Evolutionary conservation across 164 flowering plant species (phyloP), one percentile per base, ranked within the genome.

Genomic region (Brasenia schreberi): DNA sequence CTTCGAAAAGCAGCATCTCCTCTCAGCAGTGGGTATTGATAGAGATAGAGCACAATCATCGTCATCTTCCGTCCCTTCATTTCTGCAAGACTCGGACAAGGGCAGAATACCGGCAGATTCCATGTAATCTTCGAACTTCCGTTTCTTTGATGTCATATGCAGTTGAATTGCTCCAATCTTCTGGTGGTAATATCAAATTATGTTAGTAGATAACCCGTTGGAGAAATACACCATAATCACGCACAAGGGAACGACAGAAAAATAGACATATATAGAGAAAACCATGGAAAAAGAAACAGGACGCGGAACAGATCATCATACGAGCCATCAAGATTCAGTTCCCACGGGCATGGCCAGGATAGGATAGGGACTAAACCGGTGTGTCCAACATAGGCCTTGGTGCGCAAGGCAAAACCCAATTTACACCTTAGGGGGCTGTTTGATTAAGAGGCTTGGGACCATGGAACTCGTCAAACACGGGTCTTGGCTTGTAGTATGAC

Each of bases 11-110:
- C 33, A 61, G 10, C 12, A 7, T 18, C 33, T 61, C 18, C 5
- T 61, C n/a, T 18, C 19, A 7, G n/a, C 33, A 23, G 63, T 18
- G 18, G 9, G 7, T 7, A 61, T 11, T 9, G 63, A 61, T 61
- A 87, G 61, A 0, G 84, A 83, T 17, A 88, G 69, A 6, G 77
- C 71, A 42, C 75, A 69, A n/a, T 27, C 79, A 6, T 67, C 69
- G 0, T 33, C 71, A 58, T 66, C 81, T 61, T 70, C 39, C 39
- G 39, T 77, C 5, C 71, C 76, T 44, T 45, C 67, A 33, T 11
- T 23, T 5, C 60, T 3, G 23, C 43, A 23, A 5, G 52, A 19
- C 9, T 18, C 45, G 11, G 71, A 64, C 6, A 4, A 42, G 43
- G 59, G 19, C 11, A 19, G 33, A 1, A 6, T 33, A 43, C 44